Base-by-base conservation (phyloP, 495 filamentous ascomycete genomes). In the Xanthoparmelia taractica region DNA sequence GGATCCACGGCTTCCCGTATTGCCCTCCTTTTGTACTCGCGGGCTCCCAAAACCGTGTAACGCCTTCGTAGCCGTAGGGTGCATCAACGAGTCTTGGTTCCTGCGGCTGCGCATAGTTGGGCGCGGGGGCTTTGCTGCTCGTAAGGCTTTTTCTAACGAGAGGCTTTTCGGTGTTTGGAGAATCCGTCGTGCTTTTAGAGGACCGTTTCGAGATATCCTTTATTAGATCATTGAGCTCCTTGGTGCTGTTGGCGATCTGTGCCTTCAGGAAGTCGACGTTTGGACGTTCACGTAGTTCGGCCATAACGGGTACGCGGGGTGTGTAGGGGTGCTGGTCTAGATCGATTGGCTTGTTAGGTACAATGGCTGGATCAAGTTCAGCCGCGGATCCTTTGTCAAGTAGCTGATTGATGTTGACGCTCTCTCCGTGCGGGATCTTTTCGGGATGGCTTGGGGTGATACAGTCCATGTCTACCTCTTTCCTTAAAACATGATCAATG, bases 391-490 rank as follows among this genome's bases (percentile, higher is more conserved):
- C 87, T 71, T 87, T 91, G 4, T 81, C 80, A 13, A 97, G 79
- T 5, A 98, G 82, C 41, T 85, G 74, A 20, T 72, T 66, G 56
- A 98, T 96, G 70, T 92, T 90, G 27, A 97, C 68, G 61, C 82
- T 89, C 75, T 97, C 92, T 37, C 94, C 94, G 11, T 85, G 89
- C 0, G 89, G 84, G 57, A 98, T 97, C 43, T 84, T 82, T 31
- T 80, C 74, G 0, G 83, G 85, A 69, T 97, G 89, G 45, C 87
- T 92, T 12, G 95, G 94, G 1, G 94, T 98, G 56, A 96, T 73
- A 72, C 94, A 98, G 70, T 96, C 89, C 90, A 98, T 95, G 71
- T 97, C 86, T 25, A 98, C 95, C 70, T 98, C 94, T 72, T 98
- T 98, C 41, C 94, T 87, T 20, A 98, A 81, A 12, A 98, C 91